Evolutionary conservation across 2,329 filamentous ascomycete genomes (phyloP), one percentile per base, ranked within the genome.

Genomic region (Microdochium trichocladiopsis): DNA sequence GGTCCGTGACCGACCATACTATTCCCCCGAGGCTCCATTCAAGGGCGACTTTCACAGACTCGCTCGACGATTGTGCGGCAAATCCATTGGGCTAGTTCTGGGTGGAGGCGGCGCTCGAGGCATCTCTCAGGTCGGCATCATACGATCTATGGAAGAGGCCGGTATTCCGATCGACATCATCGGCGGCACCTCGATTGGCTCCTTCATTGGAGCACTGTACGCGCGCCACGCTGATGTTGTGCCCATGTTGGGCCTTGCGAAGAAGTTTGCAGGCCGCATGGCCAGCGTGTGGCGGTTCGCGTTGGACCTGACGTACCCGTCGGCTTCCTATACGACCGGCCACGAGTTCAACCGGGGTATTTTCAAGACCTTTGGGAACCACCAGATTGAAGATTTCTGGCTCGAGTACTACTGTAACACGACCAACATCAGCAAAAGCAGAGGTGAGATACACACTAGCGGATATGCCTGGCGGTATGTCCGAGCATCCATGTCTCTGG

Each of bases 301-400:
- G 1, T 76, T 99, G 2, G 94, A 99, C 65, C 71, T 99, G 61
- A 99, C 94, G 0, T 99, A 99, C 67, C 94, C 94, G 0, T 94
- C 93, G 5, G 90, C 90, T 8, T 96, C 93, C 1, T 99, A 99
- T 71, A 99, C 95, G 1, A 99, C 94, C 0, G 94, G 94, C 1
- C 94, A 99, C 65, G 94, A 99, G 63, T 99, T 99, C 79, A 99
- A 99, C 62, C 88, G 94, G 6, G 94, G 94, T 41, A 96, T 99
- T 58, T 99, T 96, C 82, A 99, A 99, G 70, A 91, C 93, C 0
- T 96, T 99, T 66, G 94, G 92, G 14, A 90, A 96, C 63, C 89
- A 90, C 10, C 94, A 97, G 66, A 97, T 99, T 53, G 94, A 99
- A 70, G 94, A 99, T 68, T 99, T 97, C 64, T 99, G 94, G 94